Evolutionary conservation across 2,329 filamentous ascomycete species (phyloP), one percentile per base, ranked within the genome.

Genomic region (Exserohilum turcica): DNA sequence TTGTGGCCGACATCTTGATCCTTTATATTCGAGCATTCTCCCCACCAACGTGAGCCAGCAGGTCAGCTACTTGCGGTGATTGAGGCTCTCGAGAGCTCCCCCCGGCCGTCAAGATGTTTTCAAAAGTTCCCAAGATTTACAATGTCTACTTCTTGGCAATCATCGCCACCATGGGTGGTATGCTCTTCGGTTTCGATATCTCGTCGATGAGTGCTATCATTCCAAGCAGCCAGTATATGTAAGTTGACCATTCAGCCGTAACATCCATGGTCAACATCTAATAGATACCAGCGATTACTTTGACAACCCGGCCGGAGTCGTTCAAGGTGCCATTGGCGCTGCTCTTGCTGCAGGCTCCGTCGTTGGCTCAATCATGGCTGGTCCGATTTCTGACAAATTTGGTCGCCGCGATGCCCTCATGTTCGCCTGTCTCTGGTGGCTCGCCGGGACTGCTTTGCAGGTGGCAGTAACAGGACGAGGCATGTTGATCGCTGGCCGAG

Each of bases 141-240:
- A 85, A 85, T 60, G 79, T 85, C 63, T 86, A 86, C 66, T 71
- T 79, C 51, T 82, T 85, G 59, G 80, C 82, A 40, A 80, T 80
- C 66, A 82, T 84, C 68, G 78, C 83, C 70, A 79, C 84, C 54
- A 79, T 80, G 77, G 87, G 87, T 61, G 88, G 88, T 69, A 85
- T 83, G 27, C 79, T 91, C 16, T 91, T 92, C 66, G 90, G 89
- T 63, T 92, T 92, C 70, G 89, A 92, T 75, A 90, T 92, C 65
- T 85, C 83, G 49, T 89, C 86, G 35, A 90, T 91, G 87, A 86
- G 84, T 49, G 76, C 77, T 10, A 77, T 77, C 24, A 53, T 54
- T 33, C 31, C 44, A 42, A 49, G 35, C 15, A 27, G 43, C 10
- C 54, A 53, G 15, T 53, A 75, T 18, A 66, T 56, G 47, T 51